Conservation (phyloP, 116 monocot species). For the Thalassia testudinum region DNA sequence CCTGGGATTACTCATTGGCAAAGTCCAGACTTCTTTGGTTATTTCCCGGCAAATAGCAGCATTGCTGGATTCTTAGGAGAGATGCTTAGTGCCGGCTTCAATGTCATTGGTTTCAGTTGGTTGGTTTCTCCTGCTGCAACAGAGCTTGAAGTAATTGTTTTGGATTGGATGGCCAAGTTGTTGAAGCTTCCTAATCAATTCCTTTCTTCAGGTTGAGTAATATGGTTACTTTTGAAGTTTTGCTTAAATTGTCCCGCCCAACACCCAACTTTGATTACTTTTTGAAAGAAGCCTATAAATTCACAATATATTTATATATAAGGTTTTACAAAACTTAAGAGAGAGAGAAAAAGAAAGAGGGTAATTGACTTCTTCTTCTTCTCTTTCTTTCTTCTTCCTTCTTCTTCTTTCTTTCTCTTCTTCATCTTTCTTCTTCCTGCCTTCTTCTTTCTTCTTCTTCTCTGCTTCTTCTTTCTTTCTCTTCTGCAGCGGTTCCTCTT, state of each 20-base stretch:
- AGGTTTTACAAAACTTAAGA: too few species aligned
- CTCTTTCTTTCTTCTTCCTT: too few species aligned
- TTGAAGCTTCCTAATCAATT: slow-evolving; percentile 62
- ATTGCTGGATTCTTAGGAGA: slow-evolving; percentile 89
- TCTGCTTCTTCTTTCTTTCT: too few species aligned
- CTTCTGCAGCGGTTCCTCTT: too few species aligned
- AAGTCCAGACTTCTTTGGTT: slow-evolving; percentile 86
- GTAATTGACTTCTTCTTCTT: too few species aligned
- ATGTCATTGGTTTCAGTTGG: slow-evolving; percentile 95
- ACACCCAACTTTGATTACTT: too few species aligned
- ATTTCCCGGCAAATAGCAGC: slow-evolving; percentile 76
- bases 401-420: too few species aligned
- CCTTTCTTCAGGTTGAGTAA: slow-evolving; percentile 66
- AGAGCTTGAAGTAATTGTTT: slow-evolving; percentile 83
- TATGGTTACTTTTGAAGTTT: background rate
- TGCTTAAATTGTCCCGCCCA: background rate
- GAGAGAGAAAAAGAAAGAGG: too few species aligned
- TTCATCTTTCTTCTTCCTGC: too few species aligned
- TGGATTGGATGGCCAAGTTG: slow-evolving; percentile 93
- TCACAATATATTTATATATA: too few species aligned
- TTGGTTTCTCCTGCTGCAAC: slow-evolving; percentile 86
- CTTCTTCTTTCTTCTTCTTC: too few species aligned
- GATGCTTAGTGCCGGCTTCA: slow-evolving; percentile 81
- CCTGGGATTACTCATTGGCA: slow-evolving; percentile 93
- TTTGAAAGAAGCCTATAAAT: too few species aligned